Percentiles rank a stretch among this genome's conserved stretches.
phyloP scores from a whole-genome alignment of 192 early-diverging fungal genomes.

The Chytriomyces sp. region DNA sequence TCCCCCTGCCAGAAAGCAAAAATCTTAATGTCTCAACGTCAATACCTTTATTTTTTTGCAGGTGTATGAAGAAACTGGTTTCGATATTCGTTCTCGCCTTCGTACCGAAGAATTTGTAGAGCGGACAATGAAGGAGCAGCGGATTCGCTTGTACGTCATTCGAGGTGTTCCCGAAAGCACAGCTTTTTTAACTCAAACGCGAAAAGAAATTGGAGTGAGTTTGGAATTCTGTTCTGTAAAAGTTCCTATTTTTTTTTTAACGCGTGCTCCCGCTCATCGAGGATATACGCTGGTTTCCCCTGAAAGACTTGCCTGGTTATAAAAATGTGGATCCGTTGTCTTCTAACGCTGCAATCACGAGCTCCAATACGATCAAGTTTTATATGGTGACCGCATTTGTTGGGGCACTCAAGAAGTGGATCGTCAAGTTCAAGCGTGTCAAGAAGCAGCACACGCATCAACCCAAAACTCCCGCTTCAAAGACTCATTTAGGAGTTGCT shows the following conservation, averaged over 20 bases:
- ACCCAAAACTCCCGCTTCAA: conserved; percentile 29
- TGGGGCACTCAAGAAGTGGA: conserved; percentile 48
- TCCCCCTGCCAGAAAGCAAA: too few species aligned
- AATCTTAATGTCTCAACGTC: too few species aligned
- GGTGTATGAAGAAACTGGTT: conserved; percentile 92
- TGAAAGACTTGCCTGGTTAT: conserved; percentile 52
- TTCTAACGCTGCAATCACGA: conserved; percentile 1
- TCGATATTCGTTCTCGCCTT: conserved; percentile 72
- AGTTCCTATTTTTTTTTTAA: not conserved
- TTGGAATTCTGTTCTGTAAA: too few species aligned
- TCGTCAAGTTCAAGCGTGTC: conserved; percentile 39
- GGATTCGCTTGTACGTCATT: conserved; percentile 89
- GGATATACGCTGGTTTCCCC: conserved; percentile 57
- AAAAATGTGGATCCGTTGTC: conserved; percentile 34
- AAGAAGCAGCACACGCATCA: not conserved
- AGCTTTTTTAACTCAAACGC: conserved; percentile 77
- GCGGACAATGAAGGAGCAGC: conserved; percentile 85
- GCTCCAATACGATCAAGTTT: conserved; percentile 40
- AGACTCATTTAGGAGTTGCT: conserved; percentile 31
- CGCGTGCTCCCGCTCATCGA: not conserved
- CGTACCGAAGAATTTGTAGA: conserved; percentile 84
- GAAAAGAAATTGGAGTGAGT: conserved; percentile 93
- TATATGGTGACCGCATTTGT: conserved; percentile 60
- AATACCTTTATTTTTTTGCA: too few species aligned
- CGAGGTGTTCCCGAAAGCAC: conserved; percentile 83